These are phyloP conservation scores for Ophiostoma triangulosporum DNA, from an alignment of 2,329 filamentous ascomycete species.

Conservation along the genomic window DNA sequence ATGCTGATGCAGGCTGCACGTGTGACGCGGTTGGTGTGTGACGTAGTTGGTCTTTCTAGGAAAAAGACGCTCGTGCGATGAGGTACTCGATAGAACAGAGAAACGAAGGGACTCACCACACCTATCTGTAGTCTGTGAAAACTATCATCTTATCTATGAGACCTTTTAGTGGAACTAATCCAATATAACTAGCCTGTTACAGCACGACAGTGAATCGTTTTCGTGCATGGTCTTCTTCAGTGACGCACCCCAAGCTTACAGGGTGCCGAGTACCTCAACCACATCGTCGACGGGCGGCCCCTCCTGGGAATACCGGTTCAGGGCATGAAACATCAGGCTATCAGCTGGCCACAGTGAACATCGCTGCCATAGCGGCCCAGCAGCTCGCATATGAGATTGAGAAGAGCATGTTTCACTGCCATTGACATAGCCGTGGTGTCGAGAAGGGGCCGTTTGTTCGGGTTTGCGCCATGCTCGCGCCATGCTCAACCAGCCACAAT, in stretches of 20 bases:
- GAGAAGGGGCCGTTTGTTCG: neutral
- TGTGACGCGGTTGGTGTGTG: too few species aligned
- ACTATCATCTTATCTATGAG: too few species aligned
- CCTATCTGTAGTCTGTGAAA: too few species aligned
- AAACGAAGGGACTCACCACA: too few species aligned
- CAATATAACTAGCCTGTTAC: too few species aligned
- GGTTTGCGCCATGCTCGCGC: conserved; percentile 2
- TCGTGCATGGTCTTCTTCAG: conserved; percentile 4
- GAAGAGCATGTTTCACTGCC: neutral
- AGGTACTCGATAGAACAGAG: too few species aligned
- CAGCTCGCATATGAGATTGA: conserved; percentile 1
- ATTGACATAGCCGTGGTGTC: conserved; percentile 4
- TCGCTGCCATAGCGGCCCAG: neutral
- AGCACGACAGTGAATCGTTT: conserved; percentile 1
- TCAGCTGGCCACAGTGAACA: conserved; percentile 2
- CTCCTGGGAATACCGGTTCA: too few species aligned
- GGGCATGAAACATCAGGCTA: conserved; percentile 1
- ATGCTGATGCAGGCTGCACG: too few species aligned
- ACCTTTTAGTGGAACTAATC: too few species aligned
- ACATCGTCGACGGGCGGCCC: conserved; percentile 20
- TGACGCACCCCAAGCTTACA: neutral
- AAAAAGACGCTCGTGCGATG: too few species aligned
- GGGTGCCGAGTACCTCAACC: conserved; percentile 6
- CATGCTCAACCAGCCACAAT: conserved; percentile 1
- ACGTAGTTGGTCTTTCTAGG: too few species aligned